phyloP scores from a whole-genome alignment of 2,329 filamentous ascomycete species.

The Penicillium capsulatum region DNA sequence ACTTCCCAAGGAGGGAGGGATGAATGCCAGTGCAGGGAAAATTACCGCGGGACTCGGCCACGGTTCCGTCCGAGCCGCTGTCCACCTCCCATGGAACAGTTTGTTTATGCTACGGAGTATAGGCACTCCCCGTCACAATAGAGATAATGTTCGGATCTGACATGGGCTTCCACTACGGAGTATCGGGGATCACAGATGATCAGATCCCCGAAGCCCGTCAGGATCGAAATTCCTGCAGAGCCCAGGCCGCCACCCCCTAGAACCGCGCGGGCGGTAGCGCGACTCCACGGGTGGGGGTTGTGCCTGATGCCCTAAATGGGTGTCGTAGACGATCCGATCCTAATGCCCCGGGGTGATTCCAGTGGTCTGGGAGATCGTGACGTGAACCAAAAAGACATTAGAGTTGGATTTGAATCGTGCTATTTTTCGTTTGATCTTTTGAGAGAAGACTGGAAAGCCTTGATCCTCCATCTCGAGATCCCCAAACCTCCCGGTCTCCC shows the following conservation, averaged over 20 bases:
- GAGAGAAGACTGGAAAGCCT: too few relatives aligned
- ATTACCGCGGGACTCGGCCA: constrained; percentile 12
- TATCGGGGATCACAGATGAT: not conserved
- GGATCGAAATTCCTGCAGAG: constrained; percentile 5
- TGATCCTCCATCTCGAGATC: too few relatives aligned
- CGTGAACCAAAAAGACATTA: too few relatives aligned
- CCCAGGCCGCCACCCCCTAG: constrained; percentile 33
- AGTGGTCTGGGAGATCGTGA: too few relatives aligned
- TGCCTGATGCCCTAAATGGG: constrained; percentile 1
- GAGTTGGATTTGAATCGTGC: too few relatives aligned
- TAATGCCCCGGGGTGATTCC: not conserved
- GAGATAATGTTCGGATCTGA: too few relatives aligned
- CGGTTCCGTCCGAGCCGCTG: constrained; percentile 6
- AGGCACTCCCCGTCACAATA: too few relatives aligned
- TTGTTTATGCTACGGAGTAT: too few relatives aligned
- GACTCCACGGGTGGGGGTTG: constrained; percentile 7
- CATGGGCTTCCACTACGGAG: too few relatives aligned
- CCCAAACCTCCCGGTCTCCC: too few relatives aligned
- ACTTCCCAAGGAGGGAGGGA: constrained; percentile 24
- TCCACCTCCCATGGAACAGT: constrained; percentile 15
- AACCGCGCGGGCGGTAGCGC: constrained; percentile 27
- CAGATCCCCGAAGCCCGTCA: constrained; percentile 2
- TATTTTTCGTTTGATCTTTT: too few relatives aligned
- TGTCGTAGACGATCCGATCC: constrained; percentile 4
- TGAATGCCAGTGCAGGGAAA: constrained; percentile 1